phyloP scores from a whole-genome alignment of 2,329 filamentous ascomycete species.

The Didymella arachidicola region DNA sequence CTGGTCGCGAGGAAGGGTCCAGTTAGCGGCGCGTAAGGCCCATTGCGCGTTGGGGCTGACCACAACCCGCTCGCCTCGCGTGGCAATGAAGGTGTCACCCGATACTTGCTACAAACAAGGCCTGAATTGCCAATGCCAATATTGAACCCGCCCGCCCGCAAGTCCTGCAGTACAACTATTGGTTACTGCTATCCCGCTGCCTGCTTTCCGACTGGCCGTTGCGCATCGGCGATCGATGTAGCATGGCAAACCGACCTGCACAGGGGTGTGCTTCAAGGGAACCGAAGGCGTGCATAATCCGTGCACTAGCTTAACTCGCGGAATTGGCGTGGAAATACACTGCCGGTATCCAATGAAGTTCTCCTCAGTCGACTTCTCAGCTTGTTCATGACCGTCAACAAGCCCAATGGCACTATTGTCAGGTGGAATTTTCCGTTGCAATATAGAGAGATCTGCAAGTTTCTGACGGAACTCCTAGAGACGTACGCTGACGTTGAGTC shows the following conservation, averaged over 20 bases:
- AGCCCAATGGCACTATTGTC: not conserved
- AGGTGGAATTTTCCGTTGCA: not conserved
- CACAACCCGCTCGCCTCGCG: slow-evolving; percentile 8
- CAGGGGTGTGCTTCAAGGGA: slow-evolving; percentile 7
- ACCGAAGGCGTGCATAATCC: slow-evolving; percentile 7
- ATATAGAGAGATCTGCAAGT: not conserved
- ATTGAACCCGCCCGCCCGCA: not conserved
- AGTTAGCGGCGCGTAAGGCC: not conserved
- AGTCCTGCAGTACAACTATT: not conserved
- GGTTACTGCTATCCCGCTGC: not conserved
- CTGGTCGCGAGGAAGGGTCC: not conserved
- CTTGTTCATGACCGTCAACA: not conserved
- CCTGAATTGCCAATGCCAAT: not conserved
- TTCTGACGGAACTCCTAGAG: not conserved
- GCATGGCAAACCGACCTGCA: slow-evolving; percentile 15
- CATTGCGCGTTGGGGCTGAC: not conserved
- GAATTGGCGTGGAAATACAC: not conserved
- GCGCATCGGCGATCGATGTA: slow-evolving; percentile 16
- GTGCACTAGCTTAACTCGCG: slow-evolving; percentile 11
- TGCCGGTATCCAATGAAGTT: slow-evolving; percentile 2
- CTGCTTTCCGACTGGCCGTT: slow-evolving; percentile 7
- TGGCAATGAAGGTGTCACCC: slow-evolving; percentile 2
- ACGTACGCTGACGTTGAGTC: not conserved
- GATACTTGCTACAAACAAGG: not conserved
- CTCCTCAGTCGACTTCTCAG: not conserved